These are phyloP conservation scores for Yamadazyma friedrichii DNA, from an alignment of 1,139 yeast species.

Conservation along the genomic window DNA sequence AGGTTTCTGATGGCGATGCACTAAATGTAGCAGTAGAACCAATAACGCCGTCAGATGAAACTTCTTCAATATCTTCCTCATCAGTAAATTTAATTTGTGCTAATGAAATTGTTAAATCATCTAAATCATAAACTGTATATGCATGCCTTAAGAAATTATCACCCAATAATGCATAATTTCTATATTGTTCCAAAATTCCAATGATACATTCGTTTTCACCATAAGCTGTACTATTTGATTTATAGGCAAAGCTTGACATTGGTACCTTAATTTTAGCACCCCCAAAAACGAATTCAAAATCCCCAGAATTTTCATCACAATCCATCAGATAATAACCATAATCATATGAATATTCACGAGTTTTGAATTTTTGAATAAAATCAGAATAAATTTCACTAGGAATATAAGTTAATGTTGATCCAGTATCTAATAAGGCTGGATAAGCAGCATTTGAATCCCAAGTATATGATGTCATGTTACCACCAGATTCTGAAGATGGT, in stretches of 20 bases:
- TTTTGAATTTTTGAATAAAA: slow-evolving; percentile 13
- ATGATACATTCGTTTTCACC: slow-evolving; percentile 22
- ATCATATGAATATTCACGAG: slow-evolving; percentile 11
- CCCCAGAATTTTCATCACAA: slow-evolving; percentile 19
- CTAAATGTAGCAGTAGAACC: slow-evolving; percentile 14
- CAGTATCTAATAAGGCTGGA: slow-evolving; percentile 42
- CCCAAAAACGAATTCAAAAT: slow-evolving; percentile 35
- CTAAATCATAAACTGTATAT: slow-evolving; percentile 77
- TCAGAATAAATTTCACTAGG: slow-evolving; percentile 7
- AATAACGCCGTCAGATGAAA: slow-evolving; percentile 14
- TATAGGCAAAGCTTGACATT: slow-evolving; percentile 22
- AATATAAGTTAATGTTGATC: slow-evolving; percentile 38
- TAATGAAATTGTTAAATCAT: slow-evolving; percentile 57
- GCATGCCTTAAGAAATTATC: slow-evolving; percentile 73
- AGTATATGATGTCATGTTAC: background rate
- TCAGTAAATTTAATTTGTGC: slow-evolving; percentile 55
- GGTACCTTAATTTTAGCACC: slow-evolving; percentile 40
- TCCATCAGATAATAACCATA: slow-evolving; percentile 25
- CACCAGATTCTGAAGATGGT: background rate
- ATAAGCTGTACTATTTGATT: background rate
- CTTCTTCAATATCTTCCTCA: slow-evolving; percentile 24
- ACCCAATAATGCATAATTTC: slow-evolving; percentile 49
- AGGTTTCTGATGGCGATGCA: no score
- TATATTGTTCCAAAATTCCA: slow-evolving; percentile 22
- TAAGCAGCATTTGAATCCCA: slow-evolving; percentile 12